These are phyloP conservation scores for Mesembryanthemum crystallinum DNA, from an alignment of 148 eudicot genomes.

Conservation along the genomic window DNA sequence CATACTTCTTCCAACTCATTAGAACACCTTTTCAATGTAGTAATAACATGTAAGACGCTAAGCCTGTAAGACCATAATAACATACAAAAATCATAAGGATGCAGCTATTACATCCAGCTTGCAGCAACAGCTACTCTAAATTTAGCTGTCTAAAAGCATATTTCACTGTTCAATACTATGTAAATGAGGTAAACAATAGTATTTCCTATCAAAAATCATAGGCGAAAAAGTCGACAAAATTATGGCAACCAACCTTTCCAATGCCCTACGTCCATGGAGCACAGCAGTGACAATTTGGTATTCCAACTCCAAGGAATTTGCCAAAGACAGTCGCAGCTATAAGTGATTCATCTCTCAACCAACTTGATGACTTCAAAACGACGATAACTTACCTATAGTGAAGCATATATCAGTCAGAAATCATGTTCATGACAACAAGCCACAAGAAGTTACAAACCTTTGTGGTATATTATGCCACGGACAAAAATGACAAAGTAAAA, in stretches of 20 bases:
- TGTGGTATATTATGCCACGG: neutral
- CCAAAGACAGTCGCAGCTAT: neutral
- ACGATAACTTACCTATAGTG: neutral
- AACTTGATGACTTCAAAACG: neutral
- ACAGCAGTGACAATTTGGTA: neutral
- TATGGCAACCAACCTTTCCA: neutral
- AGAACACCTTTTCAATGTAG: neutral
- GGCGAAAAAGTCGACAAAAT: neutral
- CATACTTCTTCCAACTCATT: neutral
- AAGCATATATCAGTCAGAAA: neutral
- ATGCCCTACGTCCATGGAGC: neutral
- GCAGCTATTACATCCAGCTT: neutral
- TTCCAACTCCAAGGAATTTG: constrained; percentile 8
- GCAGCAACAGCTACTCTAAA: neutral
- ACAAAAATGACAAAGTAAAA: neutral
- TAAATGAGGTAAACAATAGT: neutral
- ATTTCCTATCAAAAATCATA: neutral
- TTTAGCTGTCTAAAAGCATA: neutral
- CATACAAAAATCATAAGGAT: neutral
- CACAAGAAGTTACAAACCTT: neutral
- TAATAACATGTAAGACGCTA: neutral
- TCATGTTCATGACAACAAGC: neutral
- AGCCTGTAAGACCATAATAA: neutral
- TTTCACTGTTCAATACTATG: neutral
- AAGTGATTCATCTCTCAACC: neutral